Percentiles rank a stretch among this genome's conserved stretches.
Conservation (phyloP, 306 rosid species). For the Castanea mollissima region DNA sequence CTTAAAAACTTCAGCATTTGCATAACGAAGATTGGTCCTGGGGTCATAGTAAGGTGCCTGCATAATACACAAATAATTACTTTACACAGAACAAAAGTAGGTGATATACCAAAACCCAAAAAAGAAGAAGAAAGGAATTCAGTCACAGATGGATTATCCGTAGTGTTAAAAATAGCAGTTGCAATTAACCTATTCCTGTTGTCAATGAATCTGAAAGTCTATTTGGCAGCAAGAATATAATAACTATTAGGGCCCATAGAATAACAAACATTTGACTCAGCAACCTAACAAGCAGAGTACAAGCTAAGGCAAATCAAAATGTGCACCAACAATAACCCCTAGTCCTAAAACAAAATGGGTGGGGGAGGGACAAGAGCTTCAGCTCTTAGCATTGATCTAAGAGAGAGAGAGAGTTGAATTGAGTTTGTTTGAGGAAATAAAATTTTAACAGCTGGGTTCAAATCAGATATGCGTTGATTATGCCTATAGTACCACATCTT, state of each 20-base stretch:
- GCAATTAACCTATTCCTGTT: neutral
- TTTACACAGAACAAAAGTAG: neutral
- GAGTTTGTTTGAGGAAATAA: neutral
- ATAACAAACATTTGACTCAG: neutral
- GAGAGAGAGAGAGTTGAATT: neutral
- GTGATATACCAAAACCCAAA: neutral
- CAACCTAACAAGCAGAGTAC: neutral
- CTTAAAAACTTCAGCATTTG: slow-evolving; percentile 83
- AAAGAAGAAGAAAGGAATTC: slow-evolving; percentile 1
- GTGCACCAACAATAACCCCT: neutral
- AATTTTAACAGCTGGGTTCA: neutral
- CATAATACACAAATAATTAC: slow-evolving; percentile 23
- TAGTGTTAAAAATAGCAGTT: neutral
- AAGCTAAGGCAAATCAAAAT: neutral
- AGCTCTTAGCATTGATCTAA: neutral
- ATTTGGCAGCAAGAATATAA: neutral
- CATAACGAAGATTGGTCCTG: slow-evolving; percentile 81
- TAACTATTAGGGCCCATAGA: neutral
- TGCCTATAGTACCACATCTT: neutral
- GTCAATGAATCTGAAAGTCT: neutral
- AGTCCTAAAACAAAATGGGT: neutral
- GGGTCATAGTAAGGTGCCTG: slow-evolving; percentile 97
- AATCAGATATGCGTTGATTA: neutral
- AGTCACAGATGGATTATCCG: neutral
- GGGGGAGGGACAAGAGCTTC: neutral